Evolutionary conservation across 148 eudicot genomes (phyloP).

Genomic region (Chenopodium album): DNA sequence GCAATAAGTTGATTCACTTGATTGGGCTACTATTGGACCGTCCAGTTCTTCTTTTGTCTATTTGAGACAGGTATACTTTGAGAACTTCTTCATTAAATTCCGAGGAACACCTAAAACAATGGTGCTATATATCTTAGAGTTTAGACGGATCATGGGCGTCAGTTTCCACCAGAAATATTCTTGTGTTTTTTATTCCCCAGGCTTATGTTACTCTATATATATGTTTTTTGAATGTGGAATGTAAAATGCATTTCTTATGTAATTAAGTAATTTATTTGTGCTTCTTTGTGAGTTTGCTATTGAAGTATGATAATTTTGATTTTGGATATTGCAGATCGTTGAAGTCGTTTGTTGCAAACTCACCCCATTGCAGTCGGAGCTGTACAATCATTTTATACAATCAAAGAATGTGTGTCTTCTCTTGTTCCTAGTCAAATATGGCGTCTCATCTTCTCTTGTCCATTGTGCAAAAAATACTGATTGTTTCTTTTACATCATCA

Average conservation of each 20-base stretch:
- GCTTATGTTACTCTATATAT: not conserved
- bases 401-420: conserved; percentile 77
- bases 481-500: conserved; percentile 27
- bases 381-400: conserved; percentile 84
- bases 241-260: not conserved
- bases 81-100: not conserved
- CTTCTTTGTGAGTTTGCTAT: not conserved
- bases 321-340: conserved; percentile 64
- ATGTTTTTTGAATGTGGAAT: not conserved
- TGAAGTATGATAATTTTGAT: not conserved
- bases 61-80: not conserved
- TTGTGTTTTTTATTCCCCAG: not conserved
- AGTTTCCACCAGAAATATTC: not conserved
- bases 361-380: conserved; percentile 72
- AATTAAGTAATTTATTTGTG: not conserved
- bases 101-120: not conserved
- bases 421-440: conserved; percentile 10
- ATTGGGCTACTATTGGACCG: not conserved
- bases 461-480: not conserved
- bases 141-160: not conserved
- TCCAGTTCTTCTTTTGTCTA: not conserved
- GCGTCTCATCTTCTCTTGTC: not conserved
- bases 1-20: not conserved
- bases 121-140: not conserved
- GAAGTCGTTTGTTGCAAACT: conserved; percentile 99